A percentile compares a stretch with the other conserved stretches of the same genome.
Conservation (phyloP, 805 yeast genomes). For the Kluyveromyces nonfermentans region DNA sequence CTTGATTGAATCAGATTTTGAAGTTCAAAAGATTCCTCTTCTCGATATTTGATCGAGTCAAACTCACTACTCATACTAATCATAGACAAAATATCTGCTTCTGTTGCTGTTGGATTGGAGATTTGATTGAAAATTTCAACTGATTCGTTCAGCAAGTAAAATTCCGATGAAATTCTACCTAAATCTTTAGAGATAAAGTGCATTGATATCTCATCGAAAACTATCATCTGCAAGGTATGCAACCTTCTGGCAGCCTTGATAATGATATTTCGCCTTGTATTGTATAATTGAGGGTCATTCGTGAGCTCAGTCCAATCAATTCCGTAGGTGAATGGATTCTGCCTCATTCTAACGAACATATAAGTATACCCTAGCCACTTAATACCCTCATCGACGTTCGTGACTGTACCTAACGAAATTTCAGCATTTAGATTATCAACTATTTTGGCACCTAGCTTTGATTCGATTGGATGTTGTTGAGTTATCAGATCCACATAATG, state of each 20-base stretch:
- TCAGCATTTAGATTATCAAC: constrained; percentile 95
- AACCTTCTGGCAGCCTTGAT: constrained; percentile 70
- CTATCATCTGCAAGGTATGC: constrained; percentile 87
- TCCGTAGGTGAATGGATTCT: constrained; percentile 89
- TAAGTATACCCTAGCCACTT: constrained; percentile 98
- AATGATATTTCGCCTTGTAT: constrained; percentile 66
- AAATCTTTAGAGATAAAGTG: constrained; percentile 77
- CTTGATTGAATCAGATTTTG: constrained; percentile 47
- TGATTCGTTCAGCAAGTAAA: constrained; percentile 73
- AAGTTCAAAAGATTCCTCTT: constrained; percentile 77
- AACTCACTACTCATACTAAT: constrained; percentile 90
- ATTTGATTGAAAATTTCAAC: constrained; percentile 83
- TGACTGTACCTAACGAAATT: constrained; percentile 88
- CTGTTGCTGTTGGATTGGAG: constrained; percentile 78
- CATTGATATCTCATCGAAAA: constrained; percentile 76
- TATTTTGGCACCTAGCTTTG: constrained; percentile 62
- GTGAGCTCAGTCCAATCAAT: constrained; percentile 78
- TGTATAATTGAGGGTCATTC: constrained; percentile 72
- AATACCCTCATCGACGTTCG: constrained; percentile 88
- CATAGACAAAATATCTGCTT: constrained; percentile 83
- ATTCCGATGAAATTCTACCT: constrained; percentile 92
- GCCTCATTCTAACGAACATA: constrained; percentile 85
- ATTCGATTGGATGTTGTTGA: constrained; percentile 95
- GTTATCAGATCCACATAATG: constrained; percentile 83
- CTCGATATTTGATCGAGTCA: constrained; percentile 79